Conservation (phyloP, 371 early-diverging fungal species). For the Rhizopus sp. region DNA sequence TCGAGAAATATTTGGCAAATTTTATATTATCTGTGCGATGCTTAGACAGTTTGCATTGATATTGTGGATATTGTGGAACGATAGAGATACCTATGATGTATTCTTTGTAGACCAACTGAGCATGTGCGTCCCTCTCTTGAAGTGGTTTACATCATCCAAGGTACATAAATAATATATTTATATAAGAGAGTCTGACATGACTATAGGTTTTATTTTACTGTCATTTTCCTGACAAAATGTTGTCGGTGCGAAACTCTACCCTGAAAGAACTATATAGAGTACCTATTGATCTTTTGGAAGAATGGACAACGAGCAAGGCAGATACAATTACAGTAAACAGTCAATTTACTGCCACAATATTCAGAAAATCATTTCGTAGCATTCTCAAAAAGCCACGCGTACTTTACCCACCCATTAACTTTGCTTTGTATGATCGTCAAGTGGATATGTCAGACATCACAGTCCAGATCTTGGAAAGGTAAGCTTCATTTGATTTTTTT, state of each 20-base stretch:
- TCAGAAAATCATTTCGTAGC: constrained; percentile 68
- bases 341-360: constrained; percentile 82
- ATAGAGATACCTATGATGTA: constrained; percentile 66
- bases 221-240: constrained; percentile 93
- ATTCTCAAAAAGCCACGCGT: constrained; percentile 67
- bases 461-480: constrained; percentile 60
- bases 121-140: constrained; percentile 79
- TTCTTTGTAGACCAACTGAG: constrained; percentile 93
- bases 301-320: constrained; percentile 82
- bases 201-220: constrained; percentile 91
- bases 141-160: constrained; percentile 59
- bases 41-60: constrained; percentile 78
- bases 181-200: background rate
- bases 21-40: constrained; percentile 83
- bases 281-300: constrained; percentile 86
- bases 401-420: constrained; percentile 86
- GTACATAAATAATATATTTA: constrained; percentile 30
- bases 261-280: constrained; percentile 78
- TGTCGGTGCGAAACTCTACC: constrained; percentile 64
- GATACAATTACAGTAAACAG: constrained; percentile 92
- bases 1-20: constrained; percentile 64
- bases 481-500: constrained; percentile 11
- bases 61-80: constrained; percentile 40
- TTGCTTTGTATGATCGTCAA: constrained; percentile 65
- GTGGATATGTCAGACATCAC: constrained; percentile 57